Evolutionary conservation across 2,329 filamentous ascomycete genomes (phyloP).

Genomic region (Curvularia sp.): DNA sequence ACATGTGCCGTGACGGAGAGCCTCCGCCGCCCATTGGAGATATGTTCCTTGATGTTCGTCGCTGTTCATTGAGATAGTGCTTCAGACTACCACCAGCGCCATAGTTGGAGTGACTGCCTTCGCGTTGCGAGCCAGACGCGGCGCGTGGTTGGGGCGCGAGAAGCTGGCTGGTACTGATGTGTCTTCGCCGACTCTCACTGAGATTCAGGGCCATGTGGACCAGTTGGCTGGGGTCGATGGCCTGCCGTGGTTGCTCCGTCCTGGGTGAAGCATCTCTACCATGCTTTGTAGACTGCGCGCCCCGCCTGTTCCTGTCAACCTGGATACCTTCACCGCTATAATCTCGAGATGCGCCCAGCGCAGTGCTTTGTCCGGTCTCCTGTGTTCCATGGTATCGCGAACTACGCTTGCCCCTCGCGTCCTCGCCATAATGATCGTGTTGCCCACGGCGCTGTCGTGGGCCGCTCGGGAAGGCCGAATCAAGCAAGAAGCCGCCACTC

Average conservation of each 20-base stretch:
- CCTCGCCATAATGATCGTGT: constrained; percentile 35
- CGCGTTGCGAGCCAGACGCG: constrained; percentile 52
- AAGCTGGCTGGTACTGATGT: constrained; percentile 65
- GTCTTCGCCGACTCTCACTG: constrained; percentile 76
- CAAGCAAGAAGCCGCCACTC: constrained; percentile 56
- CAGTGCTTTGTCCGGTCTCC: constrained; percentile 27
- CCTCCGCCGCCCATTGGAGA: constrained; percentile 61
- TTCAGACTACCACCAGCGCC: constrained; percentile 66
- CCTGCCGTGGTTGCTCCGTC: constrained; percentile 53
- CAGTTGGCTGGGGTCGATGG: constrained; percentile 85
- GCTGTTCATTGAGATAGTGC: constrained; percentile 75
- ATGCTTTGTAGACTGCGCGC: constrained; percentile 11
- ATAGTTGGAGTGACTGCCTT: constrained; percentile 50
- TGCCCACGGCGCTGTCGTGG: constrained; percentile 37
- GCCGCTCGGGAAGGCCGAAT: constrained; percentile 47
- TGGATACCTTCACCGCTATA: constrained; percentile 21
- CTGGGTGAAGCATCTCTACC: constrained; percentile 17
- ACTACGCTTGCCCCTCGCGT: constrained; percentile 50
- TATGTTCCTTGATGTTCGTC: constrained; percentile 66
- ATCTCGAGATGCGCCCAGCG: constrained; percentile 11
- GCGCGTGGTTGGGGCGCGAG: constrained; percentile 57
- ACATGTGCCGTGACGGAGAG: constrained; percentile 44
- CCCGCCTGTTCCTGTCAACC: constrained; percentile 31
- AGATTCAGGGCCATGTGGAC: constrained; percentile 90
- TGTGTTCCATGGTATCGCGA: constrained; percentile 38